Evolutionary conservation across 2,329 filamentous ascomycete genomes (phyloP), one percentile per base, ranked within the genome.

Genomic region (Xylariomycetidae sp.): DNA sequence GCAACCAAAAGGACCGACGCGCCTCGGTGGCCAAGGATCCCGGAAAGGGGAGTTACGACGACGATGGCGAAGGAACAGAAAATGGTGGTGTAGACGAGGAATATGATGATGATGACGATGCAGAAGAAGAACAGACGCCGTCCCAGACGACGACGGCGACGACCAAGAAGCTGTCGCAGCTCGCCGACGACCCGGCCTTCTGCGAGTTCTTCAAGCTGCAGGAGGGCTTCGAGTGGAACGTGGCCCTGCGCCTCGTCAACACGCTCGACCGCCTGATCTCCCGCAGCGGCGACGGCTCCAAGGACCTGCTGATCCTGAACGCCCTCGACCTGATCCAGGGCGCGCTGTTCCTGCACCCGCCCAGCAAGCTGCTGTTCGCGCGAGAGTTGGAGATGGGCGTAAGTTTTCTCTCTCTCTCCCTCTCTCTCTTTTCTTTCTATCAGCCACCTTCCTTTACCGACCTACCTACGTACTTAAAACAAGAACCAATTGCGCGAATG

Each of bases 191-290:
- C 60, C 87, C 85, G 14, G 90, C 89, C 14, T 97, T 96, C 57
- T 73, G 87, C 46, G 88, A 96, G 62, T 97, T 97, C 68, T 96
- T 95, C 69, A 88, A 94, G 59, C 61, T 97, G 46, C 92, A 98
- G 61, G 89, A 97, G 56, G 87, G 89, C 3, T 98, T 98, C 57
- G 88, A 97, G 66, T 97, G 88, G 85, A 98, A 98, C 65, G 87
- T 97, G 35, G 83, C 88, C 11, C 80, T 88, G 63, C 81, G 88
- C 40, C 72, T 97, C 40, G 82, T 95, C 41, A 80, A 82, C 33
- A 94, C 87, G 36, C 77, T 97, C 27, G 88, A 96, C 59, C 76
- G 87, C 37, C 74, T 96, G 30, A 74, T 96, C 53, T 88, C 87
- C 27, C 88, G 88, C 66, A 80, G 82, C 33, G 82, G 79, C 57